Evolutionary conservation across 2,329 filamentous ascomycete genomes (phyloP).

Genomic region (Beauveria brongniartii): DNA sequence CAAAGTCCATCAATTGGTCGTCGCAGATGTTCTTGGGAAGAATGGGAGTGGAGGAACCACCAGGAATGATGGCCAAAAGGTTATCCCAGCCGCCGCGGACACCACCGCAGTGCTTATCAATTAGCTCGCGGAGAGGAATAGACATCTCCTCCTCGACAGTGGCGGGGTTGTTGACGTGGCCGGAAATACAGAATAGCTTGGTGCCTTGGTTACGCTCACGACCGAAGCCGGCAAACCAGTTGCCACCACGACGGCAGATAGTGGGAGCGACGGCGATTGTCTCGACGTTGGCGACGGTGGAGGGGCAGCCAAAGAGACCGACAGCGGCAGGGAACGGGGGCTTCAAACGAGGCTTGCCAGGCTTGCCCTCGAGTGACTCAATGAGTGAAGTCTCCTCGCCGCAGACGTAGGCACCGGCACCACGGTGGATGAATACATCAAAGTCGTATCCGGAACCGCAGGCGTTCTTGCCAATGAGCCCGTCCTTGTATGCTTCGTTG

Average conservation of each 20-base stretch:
- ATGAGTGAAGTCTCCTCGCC: constrained; percentile 98
- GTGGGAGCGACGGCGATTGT: constrained; percentile 92
- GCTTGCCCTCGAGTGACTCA: constrained; percentile 96
- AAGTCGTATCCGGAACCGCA: constrained; percentile 97
- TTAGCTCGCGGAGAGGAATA: constrained; percentile 89
- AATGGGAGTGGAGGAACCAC: constrained; percentile 93
- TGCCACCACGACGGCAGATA: constrained; percentile 84
- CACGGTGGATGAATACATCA: constrained; percentile 92
- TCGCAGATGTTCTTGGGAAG: constrained; percentile 86
- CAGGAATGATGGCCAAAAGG: constrained; percentile 87
- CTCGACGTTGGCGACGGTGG: constrained; percentile 96
- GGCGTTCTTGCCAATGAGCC: constrained; percentile 95
- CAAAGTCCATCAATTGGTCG: constrained; percentile 97
- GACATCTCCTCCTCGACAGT: constrained; percentile 99
- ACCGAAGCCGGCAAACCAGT: constrained; percentile 90
- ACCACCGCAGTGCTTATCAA: constrained; percentile 96
- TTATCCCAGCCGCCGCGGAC: constrained; percentile 98
- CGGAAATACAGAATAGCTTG: constrained; percentile 97
- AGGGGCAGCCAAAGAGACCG: constrained; percentile 95
- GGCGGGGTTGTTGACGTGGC: constrained; percentile 96
- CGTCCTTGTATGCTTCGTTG: constrained; percentile 92
- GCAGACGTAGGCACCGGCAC: constrained; percentile 95
- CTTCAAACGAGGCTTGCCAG: constrained; percentile 97
- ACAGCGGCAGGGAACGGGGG: constrained; percentile 96
- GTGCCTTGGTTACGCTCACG: constrained; percentile 95